A percentile compares a stretch with the other conserved stretches of the same genome.
Evolutionary conservation across 2,329 filamentous ascomycete genomes (phyloP).

Genomic region (Arachnomyces sp.): DNA sequence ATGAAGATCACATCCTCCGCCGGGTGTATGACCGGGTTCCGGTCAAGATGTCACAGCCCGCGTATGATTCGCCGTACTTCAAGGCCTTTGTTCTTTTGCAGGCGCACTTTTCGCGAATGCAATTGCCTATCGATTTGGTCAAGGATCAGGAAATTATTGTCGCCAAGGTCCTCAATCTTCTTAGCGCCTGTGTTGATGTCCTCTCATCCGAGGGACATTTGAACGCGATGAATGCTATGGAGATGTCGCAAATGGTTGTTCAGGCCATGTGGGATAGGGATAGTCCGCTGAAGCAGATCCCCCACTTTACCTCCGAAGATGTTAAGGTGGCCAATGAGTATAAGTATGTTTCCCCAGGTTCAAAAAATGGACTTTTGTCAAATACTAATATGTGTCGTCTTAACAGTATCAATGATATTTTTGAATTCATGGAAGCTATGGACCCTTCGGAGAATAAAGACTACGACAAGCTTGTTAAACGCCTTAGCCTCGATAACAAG

Average conservation of each 20-base stretch:
- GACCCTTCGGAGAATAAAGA: conserved; percentile 85
- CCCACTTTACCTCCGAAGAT: conserved; percentile 77
- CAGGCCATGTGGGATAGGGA: conserved; percentile 99
- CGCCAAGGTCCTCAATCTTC: conserved; percentile 72
- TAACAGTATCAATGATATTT: conserved; percentile 78
- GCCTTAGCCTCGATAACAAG: conserved; percentile 66
- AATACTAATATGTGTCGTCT: conserved; percentile 17
- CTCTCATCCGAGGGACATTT: conserved; percentile 91
- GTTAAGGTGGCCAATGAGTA: conserved; percentile 75
- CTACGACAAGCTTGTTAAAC: conserved; percentile 67
- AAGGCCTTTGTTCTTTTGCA: conserved; percentile 96
- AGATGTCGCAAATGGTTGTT: conserved; percentile 98
- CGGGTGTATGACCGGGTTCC: conserved; percentile 91
- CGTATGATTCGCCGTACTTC: conserved; percentile 92
- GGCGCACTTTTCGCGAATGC: conserved; percentile 95
- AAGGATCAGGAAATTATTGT: conserved; percentile 91
- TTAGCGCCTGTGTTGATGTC: conserved; percentile 90
- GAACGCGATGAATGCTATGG: conserved; percentile 97
- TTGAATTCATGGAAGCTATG: conserved; percentile 99
- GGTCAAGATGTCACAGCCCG: conserved; percentile 83
- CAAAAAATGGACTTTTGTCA: conserved; percentile 9
- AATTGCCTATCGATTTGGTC: conserved; percentile 85
- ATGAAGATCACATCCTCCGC: conserved; percentile 78
- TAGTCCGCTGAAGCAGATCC: conserved; percentile 93
- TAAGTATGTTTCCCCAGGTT: conserved; percentile 47